Evolutionary conservation across 352 stramenopile species (phyloP).

Genomic region (Pythium phragmitis): DNA sequence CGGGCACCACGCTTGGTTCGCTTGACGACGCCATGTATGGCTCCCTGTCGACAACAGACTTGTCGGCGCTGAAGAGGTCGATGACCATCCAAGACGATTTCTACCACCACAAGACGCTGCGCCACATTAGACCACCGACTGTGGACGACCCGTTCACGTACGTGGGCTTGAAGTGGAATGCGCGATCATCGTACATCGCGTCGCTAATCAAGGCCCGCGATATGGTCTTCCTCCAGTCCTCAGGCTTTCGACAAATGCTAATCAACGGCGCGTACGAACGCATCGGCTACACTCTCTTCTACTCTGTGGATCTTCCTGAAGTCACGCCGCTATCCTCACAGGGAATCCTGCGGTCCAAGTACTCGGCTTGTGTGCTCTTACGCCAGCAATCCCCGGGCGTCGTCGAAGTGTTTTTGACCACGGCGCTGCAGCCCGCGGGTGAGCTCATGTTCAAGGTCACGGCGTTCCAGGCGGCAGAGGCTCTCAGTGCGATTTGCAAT

Average conservation of each 20-base stretch:
- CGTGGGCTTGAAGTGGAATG: slow-evolving; percentile 25
- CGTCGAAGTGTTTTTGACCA: slow-evolving; percentile 50
- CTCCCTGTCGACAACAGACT: slow-evolving; percentile 31
- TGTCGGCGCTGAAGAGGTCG: slow-evolving; percentile 37
- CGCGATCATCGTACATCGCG: slow-evolving; percentile 1
- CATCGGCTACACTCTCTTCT: slow-evolving; percentile 35
- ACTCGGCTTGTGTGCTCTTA: slow-evolving; percentile 52
- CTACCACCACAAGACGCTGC: slow-evolving; percentile 32
- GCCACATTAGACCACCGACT: slow-evolving; percentile 41
- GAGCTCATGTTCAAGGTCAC: slow-evolving; percentile 22
- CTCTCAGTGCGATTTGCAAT: slow-evolving; percentile 22
- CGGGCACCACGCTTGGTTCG: slow-evolving; percentile 45
- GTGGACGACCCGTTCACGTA: slow-evolving; percentile 24
- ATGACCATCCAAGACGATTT: slow-evolving; percentile 28
- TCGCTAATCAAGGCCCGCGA: slow-evolving; percentile 36
- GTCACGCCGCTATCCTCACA: slow-evolving; percentile 33
- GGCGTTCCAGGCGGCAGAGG: slow-evolving; percentile 22
- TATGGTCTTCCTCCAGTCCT: slow-evolving; percentile 50
- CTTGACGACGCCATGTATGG: slow-evolving; percentile 70
- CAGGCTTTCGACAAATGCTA: slow-evolving; percentile 19
- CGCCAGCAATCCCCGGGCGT: slow-evolving; percentile 27
- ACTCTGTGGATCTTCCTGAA: slow-evolving; percentile 38
- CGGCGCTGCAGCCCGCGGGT: slow-evolving; percentile 39
- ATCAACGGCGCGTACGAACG: slow-evolving; percentile 15
- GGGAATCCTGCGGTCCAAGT: slow-evolving; percentile 44